Conservation (phyloP, 495 filamentous ascomycete genomes). For the Lophium mytilinum region DNA sequence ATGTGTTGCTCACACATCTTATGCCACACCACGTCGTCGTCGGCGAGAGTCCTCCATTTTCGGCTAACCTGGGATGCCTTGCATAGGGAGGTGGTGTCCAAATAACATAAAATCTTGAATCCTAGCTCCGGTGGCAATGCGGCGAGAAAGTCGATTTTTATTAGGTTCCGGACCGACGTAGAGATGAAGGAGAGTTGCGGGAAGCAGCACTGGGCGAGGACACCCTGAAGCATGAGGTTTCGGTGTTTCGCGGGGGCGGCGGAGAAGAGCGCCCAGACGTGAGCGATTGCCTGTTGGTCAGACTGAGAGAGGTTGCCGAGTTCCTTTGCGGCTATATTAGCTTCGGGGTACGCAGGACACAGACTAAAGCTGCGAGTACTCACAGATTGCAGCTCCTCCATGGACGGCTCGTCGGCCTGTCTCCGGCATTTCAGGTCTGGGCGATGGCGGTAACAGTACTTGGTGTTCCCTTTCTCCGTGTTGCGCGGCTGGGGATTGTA, state of each 20-base stretch:
- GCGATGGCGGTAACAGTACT: constrained; percentile 91
- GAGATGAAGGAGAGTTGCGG: constrained; percentile 92
- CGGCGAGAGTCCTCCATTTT: constrained; percentile 77
- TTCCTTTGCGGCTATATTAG: constrained; percentile 43
- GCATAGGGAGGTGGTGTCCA: constrained; percentile 94
- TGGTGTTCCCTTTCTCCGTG: constrained; percentile 51
- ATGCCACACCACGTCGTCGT: constrained; percentile 97
- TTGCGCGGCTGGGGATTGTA: constrained; percentile 21
- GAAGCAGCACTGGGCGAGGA: constrained; percentile 93
- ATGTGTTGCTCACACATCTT: constrained; percentile 99
- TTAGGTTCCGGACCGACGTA: constrained; percentile 75
- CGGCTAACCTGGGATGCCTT: constrained; percentile 93
- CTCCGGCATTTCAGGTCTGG: constrained; percentile 90
- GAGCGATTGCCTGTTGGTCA: constrained; percentile 88
- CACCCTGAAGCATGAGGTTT: constrained; percentile 89
- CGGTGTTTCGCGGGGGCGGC: constrained; percentile 89
- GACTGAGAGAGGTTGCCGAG: constrained; percentile 70
- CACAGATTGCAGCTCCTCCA: constrained; percentile 87
- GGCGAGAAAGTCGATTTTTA: constrained; percentile 89
- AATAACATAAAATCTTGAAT: constrained; percentile 84
- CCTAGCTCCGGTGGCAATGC: constrained; percentile 85
- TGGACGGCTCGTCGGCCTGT: constrained; percentile 87
- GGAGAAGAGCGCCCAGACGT: constrained; percentile 96
- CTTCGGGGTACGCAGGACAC: neutral
- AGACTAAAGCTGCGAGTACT: constrained; percentile 26